Evolutionary conservation across 495 filamentous ascomycete species (phyloP).

Genomic region (Penicillium lagena): DNA sequence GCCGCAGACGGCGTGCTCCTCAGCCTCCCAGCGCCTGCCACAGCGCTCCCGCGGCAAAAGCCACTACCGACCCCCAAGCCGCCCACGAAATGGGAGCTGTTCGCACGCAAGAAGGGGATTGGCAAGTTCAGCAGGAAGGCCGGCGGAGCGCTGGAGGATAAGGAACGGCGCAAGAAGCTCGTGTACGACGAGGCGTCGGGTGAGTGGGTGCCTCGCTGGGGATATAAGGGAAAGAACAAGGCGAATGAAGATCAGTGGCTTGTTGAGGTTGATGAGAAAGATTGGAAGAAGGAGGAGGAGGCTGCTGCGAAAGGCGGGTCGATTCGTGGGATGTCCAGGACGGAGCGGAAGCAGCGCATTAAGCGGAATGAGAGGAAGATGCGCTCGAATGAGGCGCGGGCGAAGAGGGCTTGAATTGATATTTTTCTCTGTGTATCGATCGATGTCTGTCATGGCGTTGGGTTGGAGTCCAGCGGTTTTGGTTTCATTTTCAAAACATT

Average conservation of each 20-base stretch:
- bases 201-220: slow-evolving; percentile 90
- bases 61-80: slow-evolving; percentile 71
- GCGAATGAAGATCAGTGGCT: slow-evolving; percentile 71
- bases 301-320: slow-evolving; percentile 53
- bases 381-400: slow-evolving; percentile 59
- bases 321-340: slow-evolving; percentile 54
- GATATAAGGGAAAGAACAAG: slow-evolving; percentile 90
- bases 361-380: slow-evolving; percentile 65
- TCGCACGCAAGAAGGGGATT: slow-evolving; percentile 94
- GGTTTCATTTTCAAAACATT: slow-evolving; percentile 1
- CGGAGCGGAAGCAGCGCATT: slow-evolving; percentile 57
- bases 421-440: slow-evolving; percentile 7
- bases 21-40: slow-evolving; percentile 61
- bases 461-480: slow-evolving; percentile 15
- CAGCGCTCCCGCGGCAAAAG: slow-evolving; percentile 79
- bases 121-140: slow-evolving; percentile 41
- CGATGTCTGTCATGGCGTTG: slow-evolving; percentile 14
- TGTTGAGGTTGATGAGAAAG: slow-evolving; percentile 81
- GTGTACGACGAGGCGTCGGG: slow-evolving; percentile 78
- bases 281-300: slow-evolving; percentile 56
- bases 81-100: slow-evolving; percentile 88
- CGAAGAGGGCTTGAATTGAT: slow-evolving; percentile 28
- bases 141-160: slow-evolving; percentile 35
- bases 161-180: slow-evolving; percentile 69
- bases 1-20: slow-evolving; percentile 64